phyloP scores from a whole-genome alignment of 2,329 filamentous ascomycete species.

The Xylariaceae sp. region DNA sequence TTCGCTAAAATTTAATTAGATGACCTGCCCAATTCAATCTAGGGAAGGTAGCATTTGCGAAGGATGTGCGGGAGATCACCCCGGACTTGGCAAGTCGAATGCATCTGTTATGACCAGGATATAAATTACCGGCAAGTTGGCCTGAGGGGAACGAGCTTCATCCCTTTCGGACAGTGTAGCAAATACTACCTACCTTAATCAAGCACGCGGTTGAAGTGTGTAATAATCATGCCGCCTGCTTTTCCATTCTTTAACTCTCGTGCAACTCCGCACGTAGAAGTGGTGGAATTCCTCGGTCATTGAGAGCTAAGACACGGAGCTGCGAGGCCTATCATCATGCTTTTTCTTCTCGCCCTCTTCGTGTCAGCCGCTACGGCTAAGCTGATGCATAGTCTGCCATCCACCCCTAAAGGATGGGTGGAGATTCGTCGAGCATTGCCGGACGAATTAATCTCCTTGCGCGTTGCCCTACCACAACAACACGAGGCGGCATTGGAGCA shows the following conservation, averaged over 20 bases:
- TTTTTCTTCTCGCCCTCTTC: slow-evolving; percentile 30
- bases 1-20: not conserved
- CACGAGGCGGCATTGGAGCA: slow-evolving; percentile 43
- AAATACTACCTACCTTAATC: slow-evolving; percentile 4
- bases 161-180: slow-evolving; percentile 12
- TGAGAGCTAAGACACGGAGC: slow-evolving; percentile 1
- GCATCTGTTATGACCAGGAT: slow-evolving; percentile 18
- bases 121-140: slow-evolving; percentile 17
- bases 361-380: slow-evolving; percentile 33
- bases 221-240: not conserved
- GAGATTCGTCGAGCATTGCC: slow-evolving; percentile 29
- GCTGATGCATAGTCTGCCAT: slow-evolving; percentile 34
- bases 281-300: not conserved
- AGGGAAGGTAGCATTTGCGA: slow-evolving; percentile 17
- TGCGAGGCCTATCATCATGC: slow-evolving; percentile 25
- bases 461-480: slow-evolving; percentile 32
- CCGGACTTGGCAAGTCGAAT: slow-evolving; percentile 34
- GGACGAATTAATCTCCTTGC: slow-evolving; percentile 29
- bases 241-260: not conserved
- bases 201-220: slow-evolving; percentile 24
- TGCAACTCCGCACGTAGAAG: not conserved
- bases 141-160: slow-evolving; percentile 9
- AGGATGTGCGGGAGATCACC: slow-evolving; percentile 31
- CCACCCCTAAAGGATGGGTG: slow-evolving; percentile 33
- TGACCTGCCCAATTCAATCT: slow-evolving; percentile 31